phyloP scores from a whole-genome alignment of 2,329 filamentous ascomycete species.

The Raffaelea albimanens region DNA sequence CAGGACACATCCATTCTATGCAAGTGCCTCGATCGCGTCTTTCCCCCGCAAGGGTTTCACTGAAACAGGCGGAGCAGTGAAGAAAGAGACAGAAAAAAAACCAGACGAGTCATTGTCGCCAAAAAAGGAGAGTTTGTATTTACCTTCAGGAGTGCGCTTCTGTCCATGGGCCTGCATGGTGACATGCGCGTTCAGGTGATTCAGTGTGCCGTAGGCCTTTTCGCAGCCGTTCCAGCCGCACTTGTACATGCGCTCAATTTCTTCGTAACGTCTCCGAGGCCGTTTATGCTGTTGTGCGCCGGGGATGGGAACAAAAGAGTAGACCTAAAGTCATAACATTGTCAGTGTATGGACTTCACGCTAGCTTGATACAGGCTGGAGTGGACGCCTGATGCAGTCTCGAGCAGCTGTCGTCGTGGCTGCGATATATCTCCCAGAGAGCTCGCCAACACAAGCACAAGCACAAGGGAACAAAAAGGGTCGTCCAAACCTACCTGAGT shows the following conservation, averaged over 20 bases:
- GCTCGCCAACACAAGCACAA: no score
- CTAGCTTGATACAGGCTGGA: no score
- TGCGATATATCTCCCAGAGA: no score
- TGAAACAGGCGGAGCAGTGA: no score
- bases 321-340: conserved; percentile 60
- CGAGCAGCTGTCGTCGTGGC: no score
- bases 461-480: neutral
- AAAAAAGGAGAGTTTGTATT: conserved; percentile 20
- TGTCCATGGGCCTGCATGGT: conserved; percentile 96
- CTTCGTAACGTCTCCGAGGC: conserved; percentile 85
- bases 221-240: conserved; percentile 98
- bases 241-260: conserved; percentile 99
- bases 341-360: no score
- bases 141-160: conserved; percentile 97
- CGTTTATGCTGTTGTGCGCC: conserved; percentile 96
- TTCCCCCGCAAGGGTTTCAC: no score
- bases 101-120: no score
- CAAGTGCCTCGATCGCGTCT: no score
- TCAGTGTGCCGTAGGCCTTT: conserved; percentile 95
- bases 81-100: conserved; percentile 8
- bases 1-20: no score
- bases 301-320: conserved; percentile 95
- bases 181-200: conserved; percentile 95
- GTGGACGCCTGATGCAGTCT: no score
- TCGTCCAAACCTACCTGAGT: conserved; percentile 46